Base-by-base conservation (phyloP, 352 stramenopile genomes). In the Pythium aquatile region DNA sequence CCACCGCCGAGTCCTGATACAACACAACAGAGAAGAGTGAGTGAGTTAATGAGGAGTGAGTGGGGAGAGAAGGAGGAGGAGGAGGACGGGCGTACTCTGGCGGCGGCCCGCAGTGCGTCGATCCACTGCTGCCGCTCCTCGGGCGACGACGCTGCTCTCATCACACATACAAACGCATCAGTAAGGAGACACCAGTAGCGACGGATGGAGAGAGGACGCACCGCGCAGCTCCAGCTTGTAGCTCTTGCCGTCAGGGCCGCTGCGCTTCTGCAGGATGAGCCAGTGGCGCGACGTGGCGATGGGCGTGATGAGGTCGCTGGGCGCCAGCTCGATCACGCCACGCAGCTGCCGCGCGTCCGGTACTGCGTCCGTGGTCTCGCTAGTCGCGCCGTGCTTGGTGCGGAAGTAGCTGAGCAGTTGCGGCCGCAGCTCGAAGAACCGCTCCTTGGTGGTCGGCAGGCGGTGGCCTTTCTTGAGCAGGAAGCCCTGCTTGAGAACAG, bases 201-300 rank as follows among this genome's bases (percentile, higher is more conserved):
- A 17, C 14, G 17, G 24, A 46, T 11, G 37, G 20, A 49, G 32
- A 63, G 9, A 0, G 16, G 24, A 32, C 42, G 20, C 35, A 90
- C 81, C 81, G 78, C 83, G 86, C 5, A 91, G 68, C 40, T 91
- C 82, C 7, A 91, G 49, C 46, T 86, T 88, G 63, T 91, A 91
- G 55, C 49, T 70, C 63, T 89, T 89, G 13, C 77, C 68, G 35
- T 72, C 70, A 16, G 78, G 70, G 0, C 79, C 77, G 17, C 67
- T 55, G 33, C 68, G 74, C 66, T 91, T 84, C 24, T 83, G 80
- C 42, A 91, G 61, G 39, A 81, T 68, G 52, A 91, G 81, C 82
- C 82, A 91, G 54, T 76, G 60, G 53, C 84, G 77, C 8, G 80
- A 87, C 26, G 62, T 74, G 11, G 68, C 58, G 2, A 74, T 48